Conservation (phyloP, 2,329 filamentous ascomycete species). For the Calonectria montana region DNA sequence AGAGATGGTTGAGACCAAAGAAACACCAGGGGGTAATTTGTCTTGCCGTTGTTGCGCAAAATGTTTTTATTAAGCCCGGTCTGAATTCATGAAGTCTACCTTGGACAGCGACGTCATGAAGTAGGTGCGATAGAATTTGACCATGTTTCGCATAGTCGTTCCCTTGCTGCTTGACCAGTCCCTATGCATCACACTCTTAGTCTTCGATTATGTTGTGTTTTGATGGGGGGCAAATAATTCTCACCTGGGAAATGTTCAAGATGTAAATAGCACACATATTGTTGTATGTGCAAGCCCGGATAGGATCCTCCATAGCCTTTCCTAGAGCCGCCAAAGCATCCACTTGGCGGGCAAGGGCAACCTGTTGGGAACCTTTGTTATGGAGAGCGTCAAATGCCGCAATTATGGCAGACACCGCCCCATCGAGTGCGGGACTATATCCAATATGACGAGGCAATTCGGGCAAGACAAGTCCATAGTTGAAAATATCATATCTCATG, state of each 20-base stretch:
- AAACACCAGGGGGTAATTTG: neutral
- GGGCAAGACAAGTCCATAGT: neutral
- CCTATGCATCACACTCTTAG: neutral
- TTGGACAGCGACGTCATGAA: neutral
- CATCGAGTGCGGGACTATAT: slow-evolving; percentile 1
- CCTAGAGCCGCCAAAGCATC: slow-evolving; percentile 40
- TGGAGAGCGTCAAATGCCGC: slow-evolving; percentile 45
- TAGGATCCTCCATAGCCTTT: slow-evolving; percentile 36
- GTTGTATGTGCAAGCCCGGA: slow-evolving; percentile 35
- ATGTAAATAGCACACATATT: slow-evolving; percentile 48
- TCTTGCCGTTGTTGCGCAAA: neutral
- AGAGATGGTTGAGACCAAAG: neutral
- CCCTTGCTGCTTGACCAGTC: neutral
- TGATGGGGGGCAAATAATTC: neutral
- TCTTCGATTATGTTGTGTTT: neutral
- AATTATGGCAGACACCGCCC: slow-evolving; percentile 19
- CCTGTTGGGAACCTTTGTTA: slow-evolving; percentile 39
- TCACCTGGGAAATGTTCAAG: slow-evolving; percentile 44
- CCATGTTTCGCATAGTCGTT: neutral
- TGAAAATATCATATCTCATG: slow-evolving; percentile 35
- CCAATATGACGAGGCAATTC: slow-evolving; percentile 12
- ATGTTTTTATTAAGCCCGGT: slow-evolving; percentile 30
- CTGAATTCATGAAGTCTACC: neutral
- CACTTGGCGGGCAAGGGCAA: slow-evolving; percentile 53
- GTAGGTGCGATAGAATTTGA: slow-evolving; percentile 1